Evolutionary conservation across 2,329 filamentous ascomycete genomes (phyloP).

Genomic region (Verticillium zaregamsianum): DNA sequence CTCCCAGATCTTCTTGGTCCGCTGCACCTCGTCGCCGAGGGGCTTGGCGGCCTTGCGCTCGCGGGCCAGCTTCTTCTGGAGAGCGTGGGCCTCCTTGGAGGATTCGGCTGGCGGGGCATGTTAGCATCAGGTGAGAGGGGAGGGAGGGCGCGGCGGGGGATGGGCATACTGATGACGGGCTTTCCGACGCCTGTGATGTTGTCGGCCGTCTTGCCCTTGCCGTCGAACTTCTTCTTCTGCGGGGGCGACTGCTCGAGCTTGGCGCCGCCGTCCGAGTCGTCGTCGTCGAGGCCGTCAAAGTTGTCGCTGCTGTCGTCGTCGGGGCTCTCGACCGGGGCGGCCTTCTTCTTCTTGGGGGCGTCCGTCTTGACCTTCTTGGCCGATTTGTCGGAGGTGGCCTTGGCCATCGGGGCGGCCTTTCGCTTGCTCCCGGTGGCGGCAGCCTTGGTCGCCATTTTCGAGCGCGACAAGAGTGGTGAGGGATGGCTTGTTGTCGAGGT

Average conservation of each 20-base stretch:
- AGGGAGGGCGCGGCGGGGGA: neutral
- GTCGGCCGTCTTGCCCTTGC: constrained; percentile 16
- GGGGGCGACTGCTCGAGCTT: constrained; percentile 23
- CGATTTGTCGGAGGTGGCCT: constrained; percentile 34
- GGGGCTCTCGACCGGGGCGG: constrained; percentile 26
- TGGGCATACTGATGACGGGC: neutral
- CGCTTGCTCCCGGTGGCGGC: constrained; percentile 49
- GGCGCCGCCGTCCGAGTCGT: constrained; percentile 51
- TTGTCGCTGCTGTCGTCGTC: constrained; percentile 33
- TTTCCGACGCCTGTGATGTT: constrained; percentile 17
- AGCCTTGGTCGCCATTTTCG: constrained; percentile 45
- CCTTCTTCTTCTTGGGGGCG: constrained; percentile 22
- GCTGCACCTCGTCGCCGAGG: constrained; percentile 80
- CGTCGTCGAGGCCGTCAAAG: constrained; percentile 34
- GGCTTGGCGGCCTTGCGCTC: constrained; percentile 93
- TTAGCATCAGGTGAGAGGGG: neutral
- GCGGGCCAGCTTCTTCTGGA: constrained; percentile 82
- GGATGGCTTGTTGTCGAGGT: neutral
- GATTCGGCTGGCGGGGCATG: constrained; percentile 2
- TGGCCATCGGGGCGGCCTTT: constrained; percentile 44
- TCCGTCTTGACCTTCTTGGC: constrained; percentile 48
- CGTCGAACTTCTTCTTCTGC: constrained; percentile 28
- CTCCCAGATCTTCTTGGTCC: constrained; percentile 97
- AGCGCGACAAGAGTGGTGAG: neutral
- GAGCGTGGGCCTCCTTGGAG: constrained; percentile 83